Evolutionary conservation across 2,329 filamentous ascomycete species (phyloP).

Genomic region (Aspergillus ochraceus): DNA sequence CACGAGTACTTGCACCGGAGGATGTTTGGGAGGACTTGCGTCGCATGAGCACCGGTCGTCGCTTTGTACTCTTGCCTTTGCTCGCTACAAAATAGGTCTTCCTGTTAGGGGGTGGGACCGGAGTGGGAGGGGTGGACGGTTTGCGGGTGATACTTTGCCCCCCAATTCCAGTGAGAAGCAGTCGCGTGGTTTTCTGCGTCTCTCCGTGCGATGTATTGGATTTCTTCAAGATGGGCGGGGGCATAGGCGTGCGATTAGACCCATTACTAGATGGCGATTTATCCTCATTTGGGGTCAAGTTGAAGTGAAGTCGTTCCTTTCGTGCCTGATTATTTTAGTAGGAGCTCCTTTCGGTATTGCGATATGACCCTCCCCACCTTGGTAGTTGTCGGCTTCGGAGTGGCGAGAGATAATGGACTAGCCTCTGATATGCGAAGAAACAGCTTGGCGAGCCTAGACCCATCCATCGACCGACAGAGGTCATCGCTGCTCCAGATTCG

Average conservation of each 20-base stretch:
- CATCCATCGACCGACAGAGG: conserved; percentile 38
- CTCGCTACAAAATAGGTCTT: conserved; percentile 29
- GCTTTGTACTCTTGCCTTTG: conserved; percentile 28
- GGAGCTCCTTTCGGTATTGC: background rate
- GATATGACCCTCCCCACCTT: conserved; percentile 7
- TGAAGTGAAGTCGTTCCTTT: background rate
- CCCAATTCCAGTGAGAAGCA: conserved; percentile 28
- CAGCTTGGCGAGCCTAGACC: conserved; percentile 42
- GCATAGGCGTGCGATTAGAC: conserved; percentile 12
- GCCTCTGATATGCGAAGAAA: conserved; percentile 47
- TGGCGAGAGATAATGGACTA: conserved; percentile 19
- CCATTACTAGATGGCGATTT: background rate
- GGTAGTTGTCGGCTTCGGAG: conserved; percentile 10
- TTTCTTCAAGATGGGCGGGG: conserved; percentile 44
- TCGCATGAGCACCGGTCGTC: conserved; percentile 33
- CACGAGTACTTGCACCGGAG: conserved; percentile 16
- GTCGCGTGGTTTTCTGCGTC: conserved; percentile 30
- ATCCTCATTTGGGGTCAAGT: conserved; percentile 1
- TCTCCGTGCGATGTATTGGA: conserved; percentile 26
- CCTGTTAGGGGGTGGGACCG: conserved; percentile 18
- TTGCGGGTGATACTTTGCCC: conserved; percentile 27
- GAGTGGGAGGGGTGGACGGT: conserved; percentile 26
- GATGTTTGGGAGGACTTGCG: conserved; percentile 38
- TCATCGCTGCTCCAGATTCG: conserved; percentile 48
- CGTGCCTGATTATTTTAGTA: background rate